Percentiles rank a stretch among this genome's conserved stretches.
Evolutionary conservation across 805 yeast genomes (phyloP).

Genomic region (Blastobotrys chiropterorum): DNA sequence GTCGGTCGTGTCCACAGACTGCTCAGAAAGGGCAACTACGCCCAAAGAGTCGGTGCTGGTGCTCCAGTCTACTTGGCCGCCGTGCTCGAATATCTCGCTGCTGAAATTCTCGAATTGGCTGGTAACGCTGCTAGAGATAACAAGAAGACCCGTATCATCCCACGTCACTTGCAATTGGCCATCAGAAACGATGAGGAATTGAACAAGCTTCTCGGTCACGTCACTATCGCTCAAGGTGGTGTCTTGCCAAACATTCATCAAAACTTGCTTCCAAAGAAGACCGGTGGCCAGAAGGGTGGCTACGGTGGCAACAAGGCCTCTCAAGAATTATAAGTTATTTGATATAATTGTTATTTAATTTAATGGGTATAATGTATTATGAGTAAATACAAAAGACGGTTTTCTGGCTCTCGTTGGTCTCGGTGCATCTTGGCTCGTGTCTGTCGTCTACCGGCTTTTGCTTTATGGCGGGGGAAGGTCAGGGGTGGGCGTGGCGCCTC

Average conservation of each 20-base stretch:
- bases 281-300: conserved; percentile 19
- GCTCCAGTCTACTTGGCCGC: conserved; percentile 97
- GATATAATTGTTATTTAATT: conserved; percentile 8
- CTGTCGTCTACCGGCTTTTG: too few species aligned
- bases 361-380: neutral
- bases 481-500: too few species aligned
- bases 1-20: conserved; percentile 99
- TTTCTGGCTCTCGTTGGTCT: neutral
- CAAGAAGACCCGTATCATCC: conserved; percentile 98
- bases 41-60: conserved; percentile 98
- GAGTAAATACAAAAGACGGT: neutral
- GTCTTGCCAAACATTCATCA: conserved; percentile 96
- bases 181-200: conserved; percentile 98
- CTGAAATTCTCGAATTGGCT: conserved; percentile 96
- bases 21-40: conserved; percentile 94
- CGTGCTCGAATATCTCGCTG: conserved; percentile 93
- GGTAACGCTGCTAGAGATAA: conserved; percentile 99
- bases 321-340: conserved; percentile 32
- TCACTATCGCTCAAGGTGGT: conserved; percentile 98
- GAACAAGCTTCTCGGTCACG: conserved; percentile 88
- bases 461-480: too few species aligned
- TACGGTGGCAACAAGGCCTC: conserved; percentile 34
- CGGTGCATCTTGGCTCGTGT: too few species aligned
- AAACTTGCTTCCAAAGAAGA: conserved; percentile 73
- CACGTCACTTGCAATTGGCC: conserved; percentile 98